Conservation (phyloP, 208 protist genomes). For the Leishmania lainsoni region DNA sequence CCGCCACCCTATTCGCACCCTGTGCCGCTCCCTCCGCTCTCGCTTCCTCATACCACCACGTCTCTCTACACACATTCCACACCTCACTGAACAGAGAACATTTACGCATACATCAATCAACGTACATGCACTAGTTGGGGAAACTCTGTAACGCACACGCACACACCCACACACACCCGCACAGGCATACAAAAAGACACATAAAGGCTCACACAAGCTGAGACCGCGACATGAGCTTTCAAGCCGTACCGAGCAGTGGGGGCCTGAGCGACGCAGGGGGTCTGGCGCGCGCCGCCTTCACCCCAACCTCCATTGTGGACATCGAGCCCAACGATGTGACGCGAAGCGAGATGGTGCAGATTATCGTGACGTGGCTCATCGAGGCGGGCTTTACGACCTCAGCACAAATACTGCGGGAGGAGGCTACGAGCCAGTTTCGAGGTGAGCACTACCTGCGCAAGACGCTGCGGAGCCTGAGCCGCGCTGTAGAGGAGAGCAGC, state of each 20-base stretch:
- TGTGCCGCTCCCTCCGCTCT: not conserved
- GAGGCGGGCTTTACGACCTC: constrained; percentile 76
- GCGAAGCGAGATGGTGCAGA: constrained; percentile 69
- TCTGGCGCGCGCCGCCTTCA: not conserved
- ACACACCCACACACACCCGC: too few species aligned
- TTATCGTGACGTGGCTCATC: constrained; percentile 75
- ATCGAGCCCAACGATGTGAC: constrained; percentile 68
- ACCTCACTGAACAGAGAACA: not conserved
- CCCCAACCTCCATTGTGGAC: constrained; percentile 46
- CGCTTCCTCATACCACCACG: not conserved
- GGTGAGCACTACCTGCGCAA: constrained; percentile 80
- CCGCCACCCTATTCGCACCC: not conserved
- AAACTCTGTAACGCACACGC: not conserved
- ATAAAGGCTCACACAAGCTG: not conserved
- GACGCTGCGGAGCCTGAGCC: constrained; percentile 60
- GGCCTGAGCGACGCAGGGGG: not conserved
- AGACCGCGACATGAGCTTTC: constrained; percentile 11
- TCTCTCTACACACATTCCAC: not conserved
- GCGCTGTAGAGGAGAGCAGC: constrained; percentile 70
- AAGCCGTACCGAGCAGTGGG: not conserved
- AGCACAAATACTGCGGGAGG: constrained; percentile 81
- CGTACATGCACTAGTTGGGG: not conserved
- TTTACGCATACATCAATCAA: not conserved
- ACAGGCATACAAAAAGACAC: not conserved
- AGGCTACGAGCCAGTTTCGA: constrained; percentile 69